Percentiles rank a stretch among this genome's conserved stretches.
Conservation (phyloP, 2,329 filamentous ascomycete genomes). For the Colletotrichum lindemuthianum region DNA sequence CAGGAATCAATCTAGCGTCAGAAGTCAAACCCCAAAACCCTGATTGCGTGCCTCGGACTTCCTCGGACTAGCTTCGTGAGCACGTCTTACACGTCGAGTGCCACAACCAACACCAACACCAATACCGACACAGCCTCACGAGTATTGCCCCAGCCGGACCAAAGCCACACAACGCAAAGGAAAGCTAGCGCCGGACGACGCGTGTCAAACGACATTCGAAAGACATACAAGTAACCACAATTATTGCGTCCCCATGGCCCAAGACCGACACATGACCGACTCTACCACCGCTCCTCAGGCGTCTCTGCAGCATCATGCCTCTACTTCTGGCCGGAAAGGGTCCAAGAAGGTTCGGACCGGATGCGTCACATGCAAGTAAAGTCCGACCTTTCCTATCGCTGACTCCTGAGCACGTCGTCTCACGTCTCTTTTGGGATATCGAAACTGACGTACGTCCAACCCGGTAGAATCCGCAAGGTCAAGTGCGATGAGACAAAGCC, state of each 20-base stretch:
- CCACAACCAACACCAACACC: neutral
- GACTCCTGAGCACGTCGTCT: neutral
- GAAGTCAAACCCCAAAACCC: neutral
- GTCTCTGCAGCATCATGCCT: slow-evolving; percentile 2
- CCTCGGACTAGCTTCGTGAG: slow-evolving; percentile 3
- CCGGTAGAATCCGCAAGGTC: slow-evolving; percentile 60
- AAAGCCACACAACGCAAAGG: neutral
- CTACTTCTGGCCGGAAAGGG: slow-evolving; percentile 48
- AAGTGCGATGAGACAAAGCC: slow-evolving; percentile 68
- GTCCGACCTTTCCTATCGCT: slow-evolving; percentile 40
- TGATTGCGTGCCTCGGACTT: slow-evolving; percentile 32
- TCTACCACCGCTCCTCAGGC: slow-evolving; percentile 12
- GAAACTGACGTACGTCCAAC: neutral
- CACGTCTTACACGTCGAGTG: no score
- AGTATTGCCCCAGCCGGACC: neutral
- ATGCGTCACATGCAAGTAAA: slow-evolving; percentile 65
- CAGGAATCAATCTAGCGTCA: neutral
- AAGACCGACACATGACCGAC: slow-evolving; percentile 19
- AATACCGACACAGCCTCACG: neutral
- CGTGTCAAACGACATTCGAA: neutral
- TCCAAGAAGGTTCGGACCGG: slow-evolving; percentile 59
- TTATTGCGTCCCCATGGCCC: slow-evolving; percentile 1
- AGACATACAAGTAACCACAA: slow-evolving; percentile 15
- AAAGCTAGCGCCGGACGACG: slow-evolving; percentile 1
- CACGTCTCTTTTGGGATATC: neutral